Base-by-base conservation (phyloP, 495 filamentous ascomycete species). In the Penicillium herquei region DNA sequence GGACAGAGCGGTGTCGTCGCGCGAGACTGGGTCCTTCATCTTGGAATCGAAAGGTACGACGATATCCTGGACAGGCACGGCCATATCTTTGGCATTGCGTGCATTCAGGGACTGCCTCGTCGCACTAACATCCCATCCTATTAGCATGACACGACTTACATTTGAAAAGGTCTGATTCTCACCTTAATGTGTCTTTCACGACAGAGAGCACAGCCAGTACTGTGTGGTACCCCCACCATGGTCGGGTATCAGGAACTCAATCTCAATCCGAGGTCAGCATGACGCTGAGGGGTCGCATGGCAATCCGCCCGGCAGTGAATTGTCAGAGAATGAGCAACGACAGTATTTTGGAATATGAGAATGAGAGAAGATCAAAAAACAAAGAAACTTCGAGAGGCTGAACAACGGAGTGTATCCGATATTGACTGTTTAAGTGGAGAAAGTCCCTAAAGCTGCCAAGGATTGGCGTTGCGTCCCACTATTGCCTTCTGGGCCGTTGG, bases 191-290 rank as follows among this genome's bases (percentile, higher is more conserved):
- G 69, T 56, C 71, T 60, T 48, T 69, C 68, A 17, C 68, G 69
- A 60, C 71, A 74, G 33, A 68, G 64, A 17, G 69, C 45, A 59
- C 71, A 74, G 39, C 69, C 71, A 54, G 64, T 72, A 55, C 69
- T 72, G 45, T 74, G 68, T 34, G 71, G 71, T 37, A 74, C 71
- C 30, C 71, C 71, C 52, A 71, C 69, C 71, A 74, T 74, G 51
- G 49, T 46, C 26, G 26, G 43, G 40, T 18, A 39, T 52, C 21
- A 12, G 41, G 39, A 32, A 32, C 13, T 58, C 49, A 59, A 17
- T 59, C 37, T 37, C 34, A 37, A 37, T 37, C 34, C 34, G 34
- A 37, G 33, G 44, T 45, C 40, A 14, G 46, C 60, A 63, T 59
- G 49, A 41, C 42, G 55, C 49, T 51, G 44, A 9, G 43, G 30